Evolutionary conservation across 805 yeast species (phyloP).

Genomic region (Kodamaea hsintzibuensis): DNA sequence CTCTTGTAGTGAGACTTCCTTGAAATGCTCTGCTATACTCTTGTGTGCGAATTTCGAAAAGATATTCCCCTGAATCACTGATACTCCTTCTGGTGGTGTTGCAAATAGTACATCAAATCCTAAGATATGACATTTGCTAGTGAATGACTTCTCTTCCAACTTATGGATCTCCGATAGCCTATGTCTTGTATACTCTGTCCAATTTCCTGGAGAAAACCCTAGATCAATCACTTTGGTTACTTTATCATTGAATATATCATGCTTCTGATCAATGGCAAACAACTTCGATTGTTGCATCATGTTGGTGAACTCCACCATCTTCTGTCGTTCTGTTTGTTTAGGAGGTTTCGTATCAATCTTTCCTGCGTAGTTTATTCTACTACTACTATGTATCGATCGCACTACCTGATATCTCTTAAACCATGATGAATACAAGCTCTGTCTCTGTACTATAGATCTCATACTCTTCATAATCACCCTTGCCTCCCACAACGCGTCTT

Average conservation of each 20-base stretch:
- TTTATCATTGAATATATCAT: conserved; percentile 23
- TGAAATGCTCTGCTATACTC: conserved; percentile 26
- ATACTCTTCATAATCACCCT: neutral
- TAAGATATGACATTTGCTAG: conserved; percentile 33
- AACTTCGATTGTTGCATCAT: conserved; percentile 26
- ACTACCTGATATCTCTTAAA: neutral
- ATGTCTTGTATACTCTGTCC: conserved; percentile 34
- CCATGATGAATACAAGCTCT: neutral
- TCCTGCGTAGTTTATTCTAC: neutral
- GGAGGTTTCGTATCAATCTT: conserved; percentile 1
- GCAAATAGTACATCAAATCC: conserved; percentile 66
- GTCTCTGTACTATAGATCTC: neutral
- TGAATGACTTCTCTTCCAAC: conserved; percentile 29
- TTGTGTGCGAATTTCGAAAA: conserved; percentile 48
- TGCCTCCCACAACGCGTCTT: neutral
- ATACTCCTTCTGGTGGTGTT: conserved; percentile 78
- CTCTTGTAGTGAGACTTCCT: conserved; percentile 25
- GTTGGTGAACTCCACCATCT: conserved; percentile 25
- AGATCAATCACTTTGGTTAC: conserved; percentile 38
- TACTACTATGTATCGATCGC: neutral
- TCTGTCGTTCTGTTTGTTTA: conserved; percentile 20
- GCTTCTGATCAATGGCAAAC: conserved; percentile 25
- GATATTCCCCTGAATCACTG: conserved; percentile 86
- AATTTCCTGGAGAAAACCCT: conserved; percentile 44
- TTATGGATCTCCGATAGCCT: conserved; percentile 29